Evolutionary conservation across 192 early-diverging fungal genomes (phyloP).

Genomic region (Geosiphon pyriformis): DNA sequence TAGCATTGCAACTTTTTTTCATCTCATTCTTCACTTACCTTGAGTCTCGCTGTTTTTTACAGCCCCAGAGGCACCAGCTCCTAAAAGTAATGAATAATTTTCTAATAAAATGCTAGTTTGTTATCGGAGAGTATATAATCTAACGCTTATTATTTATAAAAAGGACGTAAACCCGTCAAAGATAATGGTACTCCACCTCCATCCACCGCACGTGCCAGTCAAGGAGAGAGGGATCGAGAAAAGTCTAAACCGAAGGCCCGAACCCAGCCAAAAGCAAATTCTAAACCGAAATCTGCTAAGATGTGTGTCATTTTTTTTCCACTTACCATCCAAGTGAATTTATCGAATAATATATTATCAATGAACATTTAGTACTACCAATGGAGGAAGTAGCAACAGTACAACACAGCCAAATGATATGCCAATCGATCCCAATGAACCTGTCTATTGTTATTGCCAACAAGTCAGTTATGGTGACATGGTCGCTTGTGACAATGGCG

Average conservation of each 20-base stretch:
- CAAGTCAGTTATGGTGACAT: slow-evolving; percentile 97
- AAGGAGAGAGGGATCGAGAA: background rate
- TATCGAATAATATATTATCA: background rate
- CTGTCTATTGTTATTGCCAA: slow-evolving; percentile 92
- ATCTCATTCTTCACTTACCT: no score
- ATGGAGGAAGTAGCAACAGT: slow-evolving; percentile 17
- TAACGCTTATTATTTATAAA: background rate
- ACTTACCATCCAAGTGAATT: background rate
- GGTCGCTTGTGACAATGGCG: slow-evolving; percentile 92
- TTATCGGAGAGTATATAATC: no score
- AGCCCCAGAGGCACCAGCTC: slow-evolving; percentile 24
- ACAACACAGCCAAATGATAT: slow-evolving; percentile 38
- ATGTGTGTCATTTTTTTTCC: background rate
- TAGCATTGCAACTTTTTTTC: no score
- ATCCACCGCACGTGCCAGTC: background rate
- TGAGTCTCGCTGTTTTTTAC: no score
- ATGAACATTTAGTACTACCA: background rate
- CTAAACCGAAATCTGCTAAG: background rate
- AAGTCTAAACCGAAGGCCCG: background rate
- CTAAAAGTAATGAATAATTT: slow-evolving; percentile 47
- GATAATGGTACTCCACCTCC: background rate
- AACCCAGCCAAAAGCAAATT: background rate
- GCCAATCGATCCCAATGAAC: slow-evolving; percentile 95
- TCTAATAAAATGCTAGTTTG: no score
- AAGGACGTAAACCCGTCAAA: background rate